Conservation (phyloP, 495 filamentous ascomycete species). For the Viridothelium virens region DNA sequence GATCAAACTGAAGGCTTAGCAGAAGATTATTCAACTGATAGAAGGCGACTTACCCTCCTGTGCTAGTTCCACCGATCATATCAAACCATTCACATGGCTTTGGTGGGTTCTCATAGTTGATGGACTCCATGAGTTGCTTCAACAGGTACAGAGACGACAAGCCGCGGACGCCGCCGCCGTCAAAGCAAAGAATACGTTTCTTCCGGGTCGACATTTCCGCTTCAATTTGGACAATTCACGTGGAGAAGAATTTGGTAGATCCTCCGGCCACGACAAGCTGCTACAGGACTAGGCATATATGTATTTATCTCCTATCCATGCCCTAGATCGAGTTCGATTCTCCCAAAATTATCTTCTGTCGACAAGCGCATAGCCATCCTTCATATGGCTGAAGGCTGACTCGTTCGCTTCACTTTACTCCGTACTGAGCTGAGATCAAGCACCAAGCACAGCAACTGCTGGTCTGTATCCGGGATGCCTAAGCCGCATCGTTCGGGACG, state of each 20-base stretch:
- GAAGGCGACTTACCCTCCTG: slow-evolving; percentile 19
- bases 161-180: slow-evolving; percentile 26
- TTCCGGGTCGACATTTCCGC: background rate
- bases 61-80: slow-evolving; percentile 25
- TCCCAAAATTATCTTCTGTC: background rate
- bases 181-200: slow-evolving; percentile 15
- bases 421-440: background rate
- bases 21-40: background rate
- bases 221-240: background rate
- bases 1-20: slow-evolving; percentile 15
- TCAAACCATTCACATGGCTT: slow-evolving; percentile 27
- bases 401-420: background rate
- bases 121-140: slow-evolving; percentile 22
- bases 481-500: background rate
- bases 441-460: background rate
- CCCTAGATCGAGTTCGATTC: background rate
- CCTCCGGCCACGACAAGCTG: background rate
- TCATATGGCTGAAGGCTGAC: background rate
- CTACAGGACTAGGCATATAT: background rate
- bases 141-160: slow-evolving; percentile 22
- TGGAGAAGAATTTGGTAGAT: background rate
- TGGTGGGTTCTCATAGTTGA: slow-evolving; percentile 18
- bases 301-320: background rate
- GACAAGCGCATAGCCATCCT: background rate
- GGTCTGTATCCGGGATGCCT: background rate